Evolutionary conservation across 768 basidiomycete species (phyloP), one percentile per base, ranked within the genome.

Genomic region (Termitomyces titanicus): DNA sequence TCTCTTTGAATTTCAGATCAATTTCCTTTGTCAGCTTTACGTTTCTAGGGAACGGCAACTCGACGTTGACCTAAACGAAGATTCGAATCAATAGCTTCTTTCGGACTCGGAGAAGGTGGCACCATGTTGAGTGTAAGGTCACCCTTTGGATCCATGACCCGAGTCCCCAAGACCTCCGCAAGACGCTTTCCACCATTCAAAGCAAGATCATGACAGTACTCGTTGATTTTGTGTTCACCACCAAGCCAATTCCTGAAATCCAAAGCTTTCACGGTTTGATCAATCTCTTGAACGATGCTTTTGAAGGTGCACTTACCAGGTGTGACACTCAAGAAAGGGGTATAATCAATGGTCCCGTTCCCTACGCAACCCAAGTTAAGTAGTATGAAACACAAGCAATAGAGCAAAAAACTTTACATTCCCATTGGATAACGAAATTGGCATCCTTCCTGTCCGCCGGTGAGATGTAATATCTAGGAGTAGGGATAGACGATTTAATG

Each of bases 81-180:
- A 17, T 9, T 12, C 12, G 37, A 8, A 56, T 48, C n/a, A 46
- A 39, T 8, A 25, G 10, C 12, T 10, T 11, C 25, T 25, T n/a
- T 18, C 4, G 46, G 18, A 47, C 25, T 24, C 25, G 33, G 22
- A 17, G 15, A 22, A 52, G 4, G n/a, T n/a, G 44, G 9, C 34
- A 89, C 91, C 91, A 95, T 93, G 60, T 80, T 85, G 15, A 85
- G 69, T 0, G 89, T 90, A 25, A 91, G 69, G 53, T 86, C 82
- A 9, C 78, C 78, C 1, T 73, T 72, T 11, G 81, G 78, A 60
- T 92, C 87, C 73, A 94, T 75, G 3, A 86, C 74, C 0, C 57
- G 60, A 0, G 91, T 94, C 3, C 82, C 84, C 22, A 93, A 72
- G 3, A 84, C 70, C 62, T 85, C 74, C 0, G 86, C 84, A 6